A percentile compares a stretch with the other conserved stretches of the same genome.
phyloP scores from a whole-genome alignment of 106 monocot species.

The Agapanthus africanus region DNA sequence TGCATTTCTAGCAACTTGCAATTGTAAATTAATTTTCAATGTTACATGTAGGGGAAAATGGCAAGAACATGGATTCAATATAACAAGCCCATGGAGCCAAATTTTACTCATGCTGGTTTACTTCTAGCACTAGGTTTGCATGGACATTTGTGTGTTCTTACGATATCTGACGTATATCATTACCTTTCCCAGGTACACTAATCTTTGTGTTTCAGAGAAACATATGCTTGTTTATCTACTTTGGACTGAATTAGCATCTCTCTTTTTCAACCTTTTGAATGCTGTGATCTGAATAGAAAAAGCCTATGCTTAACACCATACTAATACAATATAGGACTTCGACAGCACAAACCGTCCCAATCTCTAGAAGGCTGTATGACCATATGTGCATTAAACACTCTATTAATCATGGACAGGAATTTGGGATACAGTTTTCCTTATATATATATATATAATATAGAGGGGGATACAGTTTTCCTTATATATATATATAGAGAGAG shows the following conservation, averaged over 20 bases:
- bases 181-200: constrained; percentile 67
- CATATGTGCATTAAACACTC: too few relatives aligned
- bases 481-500: too few relatives aligned
- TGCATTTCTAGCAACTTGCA: background rate
- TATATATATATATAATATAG: too few relatives aligned
- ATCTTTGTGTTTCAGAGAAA: background rate
- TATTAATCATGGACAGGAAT: too few relatives aligned
- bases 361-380: background rate
- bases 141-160: constrained; percentile 70
- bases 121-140: constrained; percentile 91
- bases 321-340: background rate
- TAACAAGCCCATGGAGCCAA: constrained; percentile 83
- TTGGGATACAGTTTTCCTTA: too few relatives aligned
- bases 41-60: constrained; percentile 65
- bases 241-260: background rate
- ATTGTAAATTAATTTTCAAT: constrained; percentile 3
- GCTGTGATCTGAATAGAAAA: background rate
- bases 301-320: background rate
- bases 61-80: constrained; percentile 90
- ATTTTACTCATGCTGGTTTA: constrained; percentile 79
- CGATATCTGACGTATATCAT: constrained; percentile 64
- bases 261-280: too few relatives aligned
- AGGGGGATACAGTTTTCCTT: too few relatives aligned
- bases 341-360: background rate
- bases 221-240: background rate